Base-by-base conservation (phyloP, 371 early-diverging fungal species). In the Encephalitozoon cuniculi region DNA sequence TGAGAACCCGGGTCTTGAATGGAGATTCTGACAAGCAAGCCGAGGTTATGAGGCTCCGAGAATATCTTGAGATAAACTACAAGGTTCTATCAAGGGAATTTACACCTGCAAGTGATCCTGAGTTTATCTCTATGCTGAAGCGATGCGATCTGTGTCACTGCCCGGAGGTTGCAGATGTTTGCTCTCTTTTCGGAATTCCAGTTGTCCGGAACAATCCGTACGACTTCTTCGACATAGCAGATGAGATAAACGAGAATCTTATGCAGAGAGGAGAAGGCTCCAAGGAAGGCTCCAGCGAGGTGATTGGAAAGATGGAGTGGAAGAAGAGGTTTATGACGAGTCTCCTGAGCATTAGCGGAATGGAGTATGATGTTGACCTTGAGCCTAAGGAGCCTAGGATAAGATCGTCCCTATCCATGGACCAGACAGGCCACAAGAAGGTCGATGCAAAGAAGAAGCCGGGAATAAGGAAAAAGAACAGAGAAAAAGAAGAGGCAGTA, bases 201-300 rank as follows among this genome's bases (percentile, higher is more conserved):
- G 18, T 72, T n/a, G 34, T 72, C 25, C 39, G n/a, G 34, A 64
- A 39, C 37, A 46, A 37, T 64, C 49, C 21, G 12, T 63, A 64
- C 21, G 73, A 72, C 49, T 72, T 64, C 51, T 51, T 64, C 12
- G 37, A 49, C 0, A 64, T 72, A 15, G 73, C 73, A 40, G 64
- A 64, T 28, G 64, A 72, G 37, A 72, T 72, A 11, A 26, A 46
- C 21, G 34, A 63, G 15, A 72, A 64, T 49, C 32, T 72, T 4
- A 15, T 44, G n/a, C 37, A 39, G 1, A 7, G 8, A 18, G 9
- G 21, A 18, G 18, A 46, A 21, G n/a, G 43, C 8, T 6, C 5
- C 1, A n/a, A 30, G 28, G 25, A 28, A 18, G 26, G 63, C 26
- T 44, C 25, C 21, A 8, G 21, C 15, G 26, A 53, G 8, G 25